phyloP scores from a whole-genome alignment of 306 rosid species.

The Acmispon strigosus region DNA sequence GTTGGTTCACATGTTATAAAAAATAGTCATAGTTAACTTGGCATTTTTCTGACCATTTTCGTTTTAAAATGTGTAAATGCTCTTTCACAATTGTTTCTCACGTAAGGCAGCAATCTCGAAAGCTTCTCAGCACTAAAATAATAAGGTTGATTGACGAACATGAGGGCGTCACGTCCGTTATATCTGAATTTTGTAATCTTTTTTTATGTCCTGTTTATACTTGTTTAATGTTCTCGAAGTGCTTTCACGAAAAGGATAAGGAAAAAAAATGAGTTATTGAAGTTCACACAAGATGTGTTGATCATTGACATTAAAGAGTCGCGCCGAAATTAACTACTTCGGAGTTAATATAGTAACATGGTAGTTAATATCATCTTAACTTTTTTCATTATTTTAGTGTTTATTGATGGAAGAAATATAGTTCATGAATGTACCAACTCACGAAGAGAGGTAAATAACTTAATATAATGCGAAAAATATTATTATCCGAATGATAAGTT shows the following conservation, averaged over 20 bases:
- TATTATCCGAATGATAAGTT: too few relatives aligned
- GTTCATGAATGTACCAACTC: too few relatives aligned
- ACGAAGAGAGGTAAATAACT: too few relatives aligned
- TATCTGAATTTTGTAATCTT: background rate
- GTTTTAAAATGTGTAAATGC: too few relatives aligned
- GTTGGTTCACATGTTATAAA: background rate
- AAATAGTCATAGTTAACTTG: too few relatives aligned
- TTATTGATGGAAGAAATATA: too few relatives aligned
- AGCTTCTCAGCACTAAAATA: too few relatives aligned
- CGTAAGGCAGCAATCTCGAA: too few relatives aligned
- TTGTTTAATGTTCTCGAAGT: background rate
- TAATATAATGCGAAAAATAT: too few relatives aligned
- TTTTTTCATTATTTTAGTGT: too few relatives aligned
- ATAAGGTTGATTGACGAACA: background rate
- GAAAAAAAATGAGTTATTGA: background rate
- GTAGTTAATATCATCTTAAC: slow-evolving; percentile 23
- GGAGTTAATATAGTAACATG: background rate
- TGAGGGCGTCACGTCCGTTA: background rate
- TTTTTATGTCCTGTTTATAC: background rate
- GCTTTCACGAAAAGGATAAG: background rate
- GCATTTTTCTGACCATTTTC: too few relatives aligned
- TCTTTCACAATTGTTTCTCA: too few relatives aligned
- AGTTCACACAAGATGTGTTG: slow-evolving; percentile 13
- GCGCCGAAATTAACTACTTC: slow-evolving; percentile 24
- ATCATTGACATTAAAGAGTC: slow-evolving; percentile 19